Evolutionary conservation across 2,329 filamentous ascomycete genomes (phyloP), one percentile per base, ranked within the genome.

Genomic region (Clonostachys chloroleuca): DNA sequence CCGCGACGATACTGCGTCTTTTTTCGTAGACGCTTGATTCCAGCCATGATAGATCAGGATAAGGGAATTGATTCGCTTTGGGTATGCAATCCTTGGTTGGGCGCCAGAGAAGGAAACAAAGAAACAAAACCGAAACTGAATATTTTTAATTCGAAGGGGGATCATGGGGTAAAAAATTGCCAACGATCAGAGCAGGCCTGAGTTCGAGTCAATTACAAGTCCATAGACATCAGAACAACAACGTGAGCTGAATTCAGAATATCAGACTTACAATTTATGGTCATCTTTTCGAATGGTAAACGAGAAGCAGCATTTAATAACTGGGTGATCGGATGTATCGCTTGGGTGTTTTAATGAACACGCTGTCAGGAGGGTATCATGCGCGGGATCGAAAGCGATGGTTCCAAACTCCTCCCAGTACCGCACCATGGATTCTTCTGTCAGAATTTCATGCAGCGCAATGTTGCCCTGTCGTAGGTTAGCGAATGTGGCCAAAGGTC

Each of bases 341-440:
- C 83, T 81, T 5, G 89, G 92, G 55, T 84, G 92, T 67, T 96
- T 96, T 51, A 99, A 71, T 12, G 89, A 87, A 63, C 94, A 99
- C 54, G 89, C 92, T 18, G 94, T 99, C 55, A 99, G 74, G 59
- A 99, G 89, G 18, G 92, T 95, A 64, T 99, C 96, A 63, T 97
- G 94, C 10, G 83, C 85, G 48, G 86, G 83, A 62, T 99, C 94
- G 66, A 99, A 99, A 10, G 94, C 95, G 58, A 99, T 97, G 6
- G 91, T 92, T 44, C 92, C 92, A 61, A 99, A 99, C 60, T 99
- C 96, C 68, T 99, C 94, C 94, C 94, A 99, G 61, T 99, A 99
- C 58, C 89, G 89, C 47, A 97, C 94, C 51, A 96, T 81, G 39
- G 92, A 95, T 51, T 95, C 90, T 70, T 99, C 94, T 3, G 90